These are phyloP conservation scores for Fusarium tjaetaba DNA, from an alignment of 2,329 filamentous ascomycete genomes.

Conservation along the genomic window DNA sequence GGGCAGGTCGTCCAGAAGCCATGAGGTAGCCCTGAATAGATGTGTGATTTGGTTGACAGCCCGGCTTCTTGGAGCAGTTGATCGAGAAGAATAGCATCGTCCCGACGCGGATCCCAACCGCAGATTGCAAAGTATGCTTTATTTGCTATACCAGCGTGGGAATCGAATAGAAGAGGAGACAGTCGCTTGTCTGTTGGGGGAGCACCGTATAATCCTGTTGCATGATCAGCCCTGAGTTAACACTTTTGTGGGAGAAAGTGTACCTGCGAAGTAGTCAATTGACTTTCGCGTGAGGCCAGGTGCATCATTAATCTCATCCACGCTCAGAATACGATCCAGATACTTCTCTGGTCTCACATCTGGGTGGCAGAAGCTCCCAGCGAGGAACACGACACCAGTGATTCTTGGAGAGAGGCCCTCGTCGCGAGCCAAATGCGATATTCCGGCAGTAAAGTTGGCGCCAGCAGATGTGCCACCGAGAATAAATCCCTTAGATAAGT, in stretches of 20 bases:
- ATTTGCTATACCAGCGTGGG: conserved; percentile 43
- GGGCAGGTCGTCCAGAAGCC: conserved; percentile 54
- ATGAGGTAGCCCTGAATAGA: conserved; percentile 55
- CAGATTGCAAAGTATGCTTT: conserved; percentile 58
- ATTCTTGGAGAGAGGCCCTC: conserved; percentile 52
- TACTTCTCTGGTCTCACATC: conserved; percentile 53
- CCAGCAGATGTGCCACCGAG: conserved; percentile 61
- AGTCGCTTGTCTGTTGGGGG: conserved; percentile 50
- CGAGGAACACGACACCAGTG: conserved; percentile 58
- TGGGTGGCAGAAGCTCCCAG: conserved; percentile 55
- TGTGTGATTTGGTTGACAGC: conserved; percentile 50
- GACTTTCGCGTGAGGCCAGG: conserved; percentile 49
- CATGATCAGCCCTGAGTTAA: neutral
- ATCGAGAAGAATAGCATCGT: conserved; percentile 60
- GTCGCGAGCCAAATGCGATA: conserved; percentile 53
- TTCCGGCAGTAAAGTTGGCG: conserved; percentile 60
- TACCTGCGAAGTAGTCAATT: conserved; percentile 49
- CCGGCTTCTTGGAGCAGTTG: conserved; percentile 47
- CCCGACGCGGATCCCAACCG: conserved; percentile 58
- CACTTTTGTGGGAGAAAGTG: neutral
- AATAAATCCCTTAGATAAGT: conserved; percentile 58
- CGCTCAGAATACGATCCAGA: conserved; percentile 46
- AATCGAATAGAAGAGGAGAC: conserved; percentile 50
- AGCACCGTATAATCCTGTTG: conserved; percentile 39
- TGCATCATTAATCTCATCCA: conserved; percentile 50